A percentile compares a stretch with the other conserved stretches of the same genome.
These are phyloP conservation scores for Eustoma russellianum DNA, from an alignment of 257 asterid species.

Conservation along the genomic window DNA sequence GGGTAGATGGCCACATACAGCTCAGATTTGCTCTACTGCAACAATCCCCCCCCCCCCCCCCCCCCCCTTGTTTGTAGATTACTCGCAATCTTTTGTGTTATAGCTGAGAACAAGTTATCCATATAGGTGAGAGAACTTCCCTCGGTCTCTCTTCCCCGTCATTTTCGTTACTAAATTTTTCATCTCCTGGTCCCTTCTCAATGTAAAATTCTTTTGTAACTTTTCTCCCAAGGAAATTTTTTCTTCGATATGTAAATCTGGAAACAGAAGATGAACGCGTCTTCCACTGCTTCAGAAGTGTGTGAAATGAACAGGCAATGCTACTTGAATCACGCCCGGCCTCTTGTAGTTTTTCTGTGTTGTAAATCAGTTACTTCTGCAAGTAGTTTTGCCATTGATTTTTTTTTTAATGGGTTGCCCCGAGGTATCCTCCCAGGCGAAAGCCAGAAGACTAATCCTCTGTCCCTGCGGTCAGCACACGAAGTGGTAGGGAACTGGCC, in stretches of 20 bases:
- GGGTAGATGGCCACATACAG: slow-evolving; percentile 42
- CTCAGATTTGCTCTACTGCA: background rate
- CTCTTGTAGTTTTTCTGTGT: no score
- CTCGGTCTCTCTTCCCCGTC: background rate
- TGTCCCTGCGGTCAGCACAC: no score
- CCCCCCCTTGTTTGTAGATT: background rate
- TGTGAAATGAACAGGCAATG: no score
- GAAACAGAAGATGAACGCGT: background rate
- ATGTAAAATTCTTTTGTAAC: slow-evolving; percentile 15
- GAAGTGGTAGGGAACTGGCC: no score
- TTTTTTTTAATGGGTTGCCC: no score
- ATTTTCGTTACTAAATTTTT: background rate
- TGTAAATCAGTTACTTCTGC: no score
- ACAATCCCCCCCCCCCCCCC: background rate
- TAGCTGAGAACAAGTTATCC: slow-evolving; percentile 12
- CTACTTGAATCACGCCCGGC: no score
- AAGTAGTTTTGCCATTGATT: no score
- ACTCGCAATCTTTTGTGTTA: slow-evolving; percentile 2
- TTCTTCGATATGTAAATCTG: slow-evolving; percentile 6
- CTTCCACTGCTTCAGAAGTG: background rate
- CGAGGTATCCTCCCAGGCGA: no score
- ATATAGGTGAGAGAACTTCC: background rate
- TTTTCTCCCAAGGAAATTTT: slow-evolving; percentile 1
- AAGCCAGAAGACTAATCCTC: no score
- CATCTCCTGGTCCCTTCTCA: background rate